Percentiles rank a stretch among this genome's conserved stretches.
phyloP scores from a whole-genome alignment of 1,139 yeast species.

The Candida sp. region DNA sequence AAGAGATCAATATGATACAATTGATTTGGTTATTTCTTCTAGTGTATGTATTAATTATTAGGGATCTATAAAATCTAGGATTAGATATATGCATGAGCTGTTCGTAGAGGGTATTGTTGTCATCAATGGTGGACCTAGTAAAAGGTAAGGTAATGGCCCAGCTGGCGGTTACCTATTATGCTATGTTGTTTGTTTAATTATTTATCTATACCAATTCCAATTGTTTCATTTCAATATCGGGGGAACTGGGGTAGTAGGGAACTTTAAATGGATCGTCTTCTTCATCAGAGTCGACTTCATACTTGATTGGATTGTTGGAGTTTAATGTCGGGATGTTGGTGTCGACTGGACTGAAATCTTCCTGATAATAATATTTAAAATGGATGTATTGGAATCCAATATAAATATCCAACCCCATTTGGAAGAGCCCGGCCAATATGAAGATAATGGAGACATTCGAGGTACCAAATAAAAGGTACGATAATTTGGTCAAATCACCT shows the following conservation, averaged over 20 bases:
- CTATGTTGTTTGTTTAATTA: too few species aligned
- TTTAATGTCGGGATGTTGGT: neutral
- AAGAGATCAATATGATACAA: too few species aligned
- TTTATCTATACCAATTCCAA: constrained; percentile 1
- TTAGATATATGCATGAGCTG: neutral
- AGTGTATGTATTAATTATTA: neutral
- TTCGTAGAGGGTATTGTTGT: neutral
- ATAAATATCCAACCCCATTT: constrained; percentile 70
- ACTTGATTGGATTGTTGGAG: neutral
- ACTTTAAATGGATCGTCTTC: constrained; percentile 2
- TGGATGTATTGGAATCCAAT: constrained; percentile 75
- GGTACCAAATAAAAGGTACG: constrained; percentile 72
- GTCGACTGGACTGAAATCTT: neutral
- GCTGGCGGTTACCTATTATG: too few species aligned
- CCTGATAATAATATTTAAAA: constrained; percentile 26
- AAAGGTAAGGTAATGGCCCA: too few species aligned
- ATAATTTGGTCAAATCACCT: constrained; percentile 78
- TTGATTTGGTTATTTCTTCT: too few species aligned
- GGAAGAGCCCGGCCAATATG: constrained; percentile 75
- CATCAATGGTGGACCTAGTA: neutral
- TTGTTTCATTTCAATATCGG: constrained; percentile 1
- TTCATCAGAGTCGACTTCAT: constrained; percentile 2
- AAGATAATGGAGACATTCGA: constrained; percentile 66
- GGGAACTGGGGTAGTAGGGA: neutral
- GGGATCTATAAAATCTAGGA: neutral